These are phyloP conservation scores for Cyberlindnera petersonii DNA, from an alignment of 805 yeast species.

Conservation along the genomic window DNA sequence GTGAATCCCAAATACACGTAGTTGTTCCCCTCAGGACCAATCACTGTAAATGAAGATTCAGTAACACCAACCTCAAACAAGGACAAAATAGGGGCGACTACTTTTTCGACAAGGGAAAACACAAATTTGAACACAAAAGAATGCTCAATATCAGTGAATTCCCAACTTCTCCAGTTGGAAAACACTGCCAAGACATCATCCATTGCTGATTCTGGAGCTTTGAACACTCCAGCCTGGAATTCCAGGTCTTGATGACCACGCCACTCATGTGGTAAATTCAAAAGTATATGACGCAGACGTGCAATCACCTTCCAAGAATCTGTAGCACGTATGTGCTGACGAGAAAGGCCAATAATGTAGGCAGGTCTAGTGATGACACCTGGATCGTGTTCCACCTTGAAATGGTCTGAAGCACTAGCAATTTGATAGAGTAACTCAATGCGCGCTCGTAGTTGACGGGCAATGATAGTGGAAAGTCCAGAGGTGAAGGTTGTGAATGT, in stretches of 20 bases:
- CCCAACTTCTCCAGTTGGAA: slow-evolving; percentile 90
- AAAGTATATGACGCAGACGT: slow-evolving; percentile 69
- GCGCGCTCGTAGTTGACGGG: slow-evolving; percentile 16
- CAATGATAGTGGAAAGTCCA: slow-evolving; percentile 8
- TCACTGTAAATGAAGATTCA: slow-evolving; percentile 20
- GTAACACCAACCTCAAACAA: slow-evolving; percentile 31
- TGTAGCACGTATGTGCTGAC: slow-evolving; percentile 70
- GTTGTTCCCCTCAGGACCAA: slow-evolving; percentile 7
- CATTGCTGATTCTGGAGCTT: slow-evolving; percentile 49
- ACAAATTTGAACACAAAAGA: slow-evolving; percentile 51
- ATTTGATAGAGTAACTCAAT: slow-evolving; percentile 39
- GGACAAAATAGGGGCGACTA: background rate
- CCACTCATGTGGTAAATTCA: slow-evolving; percentile 57
- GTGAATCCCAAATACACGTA: slow-evolving; percentile 30
- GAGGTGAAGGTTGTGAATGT: slow-evolving; percentile 13
- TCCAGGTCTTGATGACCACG: slow-evolving; percentile 28
- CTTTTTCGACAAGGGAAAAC: slow-evolving; percentile 30
- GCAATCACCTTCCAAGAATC: slow-evolving; percentile 87
- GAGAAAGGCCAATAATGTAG: slow-evolving; percentile 65
- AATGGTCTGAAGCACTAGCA: slow-evolving; percentile 44
- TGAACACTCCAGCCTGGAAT: slow-evolving; percentile 34
- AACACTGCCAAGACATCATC: slow-evolving; percentile 55
- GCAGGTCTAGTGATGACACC: slow-evolving; percentile 89
- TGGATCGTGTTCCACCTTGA: slow-evolving; percentile 74
- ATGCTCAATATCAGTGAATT: slow-evolving; percentile 58